Base-by-base conservation (phyloP, 2,329 filamentous ascomycete genomes). In the Epichloe sp. region DNA sequence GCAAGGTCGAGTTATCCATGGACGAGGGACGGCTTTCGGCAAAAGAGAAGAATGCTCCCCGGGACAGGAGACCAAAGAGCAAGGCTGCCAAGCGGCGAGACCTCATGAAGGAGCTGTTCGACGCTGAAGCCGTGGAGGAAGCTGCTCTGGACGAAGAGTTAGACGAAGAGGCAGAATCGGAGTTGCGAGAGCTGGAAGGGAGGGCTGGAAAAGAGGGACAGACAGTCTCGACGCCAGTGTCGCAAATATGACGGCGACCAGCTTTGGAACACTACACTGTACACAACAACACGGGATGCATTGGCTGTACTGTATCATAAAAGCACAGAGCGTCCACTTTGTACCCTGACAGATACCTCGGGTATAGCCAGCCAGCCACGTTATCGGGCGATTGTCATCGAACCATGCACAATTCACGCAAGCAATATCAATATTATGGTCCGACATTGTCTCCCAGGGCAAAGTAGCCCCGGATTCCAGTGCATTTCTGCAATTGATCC, bases 21-120 rank as follows among this genome's bases (percentile, higher is more conserved):
- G 63, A 64, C 1, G 62, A 56, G 1, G 62, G 57, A n/a, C 66
- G 72, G 21, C 60, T 69, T 40, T 67, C 64, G 10, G 65, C 70
- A 3, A 60, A 57, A 12, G 70, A 71, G 61, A 68, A 62, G 60
- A 63, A 65, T 23, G 57, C 59, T 56, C 60, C n/a, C n/a, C 56
- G 59, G 6, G 64, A 66, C 55, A 62, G 71, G 53, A 62, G 70
- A 53, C 67, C 66, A 7, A 77, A 72, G 64, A 65, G 68, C 50
- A 54, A 70, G 62, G 62, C 67, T 59, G 62, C 57, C 55, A 65
- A 59, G 57, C 59, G 66, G 48, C 62, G 64, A 31, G 68, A 71
- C 15, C 49, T 74, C 35, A 43, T 76, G 53, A 58, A 68, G 51
- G 68, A 76, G 59, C 53, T 71, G 38, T 56, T 66, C 19, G 60